Conservation (phyloP, 108 stramenopile genomes). For the Nitzschia putrida region DNA sequence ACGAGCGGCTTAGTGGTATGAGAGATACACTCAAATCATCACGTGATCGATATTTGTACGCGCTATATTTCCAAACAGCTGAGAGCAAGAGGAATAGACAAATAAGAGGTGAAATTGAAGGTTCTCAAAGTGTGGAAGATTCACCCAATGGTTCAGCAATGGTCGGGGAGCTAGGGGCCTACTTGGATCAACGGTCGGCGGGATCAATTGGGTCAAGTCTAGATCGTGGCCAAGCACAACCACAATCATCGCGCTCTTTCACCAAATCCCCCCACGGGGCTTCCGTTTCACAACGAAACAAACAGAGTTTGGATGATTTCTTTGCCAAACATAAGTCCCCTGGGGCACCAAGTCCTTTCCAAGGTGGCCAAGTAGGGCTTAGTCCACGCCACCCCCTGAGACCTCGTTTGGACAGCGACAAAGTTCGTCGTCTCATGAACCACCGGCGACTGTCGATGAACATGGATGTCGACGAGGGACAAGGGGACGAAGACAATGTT, state of each 20-base stretch:
- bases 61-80: slow-evolving; percentile 34
- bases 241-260: not conserved
- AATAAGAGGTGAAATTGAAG: slow-evolving; percentile 4
- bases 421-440: slow-evolving; percentile 4
- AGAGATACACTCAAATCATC: slow-evolving; percentile 35
- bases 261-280: not conserved
- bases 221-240: not conserved
- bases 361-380: not conserved
- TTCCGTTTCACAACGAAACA: not conserved
- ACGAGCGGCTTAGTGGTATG: slow-evolving; percentile 18
- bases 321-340: slow-evolving; percentile 9
- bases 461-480: slow-evolving; percentile 20
- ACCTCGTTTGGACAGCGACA: slow-evolving; percentile 1
- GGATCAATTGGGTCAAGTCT: not conserved
- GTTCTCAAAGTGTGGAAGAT: slow-evolving; percentile 8
- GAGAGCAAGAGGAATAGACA: slow-evolving; percentile 32
- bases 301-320: slow-evolving; percentile 23
- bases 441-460: slow-evolving; percentile 30
- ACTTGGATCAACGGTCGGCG: slow-evolving; percentile 1
- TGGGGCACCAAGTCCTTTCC: slow-evolving; percentile 9
- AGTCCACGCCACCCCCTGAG: slow-evolving; percentile 10
- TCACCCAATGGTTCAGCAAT: slow-evolving; percentile 2
- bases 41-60: slow-evolving; percentile 32
- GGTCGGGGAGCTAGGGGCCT: not conserved
- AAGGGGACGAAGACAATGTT: slow-evolving; percentile 4